These are phyloP conservation scores for Obelidium mucronatum DNA, from an alignment of 192 early-diverging fungal genomes.

Conservation along the genomic window DNA sequence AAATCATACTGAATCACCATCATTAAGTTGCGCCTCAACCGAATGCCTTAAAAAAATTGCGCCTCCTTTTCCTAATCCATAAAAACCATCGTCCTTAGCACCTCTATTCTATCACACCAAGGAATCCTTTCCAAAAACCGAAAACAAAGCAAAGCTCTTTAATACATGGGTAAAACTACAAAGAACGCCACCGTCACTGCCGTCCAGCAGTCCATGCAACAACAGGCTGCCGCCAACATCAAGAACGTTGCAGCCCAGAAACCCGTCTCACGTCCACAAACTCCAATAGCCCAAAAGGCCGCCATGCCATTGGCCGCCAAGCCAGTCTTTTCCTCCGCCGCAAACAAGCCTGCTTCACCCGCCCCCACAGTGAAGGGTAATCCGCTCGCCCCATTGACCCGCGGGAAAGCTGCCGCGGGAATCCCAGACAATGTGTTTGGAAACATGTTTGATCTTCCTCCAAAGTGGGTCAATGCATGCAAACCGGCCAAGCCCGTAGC, in stretches of 20 bases:
- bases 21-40: too few species aligned
- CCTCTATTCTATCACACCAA: background rate
- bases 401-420: background rate
- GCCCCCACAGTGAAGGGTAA: background rate
- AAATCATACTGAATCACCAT: too few species aligned
- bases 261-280: background rate
- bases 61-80: background rate
- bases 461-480: slow-evolving; percentile 6
- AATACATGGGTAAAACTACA: slow-evolving; percentile 2
- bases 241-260: background rate
- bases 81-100: background rate
- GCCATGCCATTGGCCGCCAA: background rate
- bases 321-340: background rate
- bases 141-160: background rate
- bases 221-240: slow-evolving; percentile 2
- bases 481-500: slow-evolving; percentile 14
- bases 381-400: background rate
- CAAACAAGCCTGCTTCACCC: background rate
- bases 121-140: background rate
- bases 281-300: background rate
- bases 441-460: slow-evolving; percentile 24
- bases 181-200: slow-evolving; percentile 27
- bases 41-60: background rate
- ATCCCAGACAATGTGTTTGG: background rate
- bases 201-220: slow-evolving; percentile 6